A percentile compares a stretch with the other conserved stretches of the same genome.
Evolutionary conservation across 768 basidiomycete genomes (phyloP).

Genomic region (Calvatia gigantea): DNA sequence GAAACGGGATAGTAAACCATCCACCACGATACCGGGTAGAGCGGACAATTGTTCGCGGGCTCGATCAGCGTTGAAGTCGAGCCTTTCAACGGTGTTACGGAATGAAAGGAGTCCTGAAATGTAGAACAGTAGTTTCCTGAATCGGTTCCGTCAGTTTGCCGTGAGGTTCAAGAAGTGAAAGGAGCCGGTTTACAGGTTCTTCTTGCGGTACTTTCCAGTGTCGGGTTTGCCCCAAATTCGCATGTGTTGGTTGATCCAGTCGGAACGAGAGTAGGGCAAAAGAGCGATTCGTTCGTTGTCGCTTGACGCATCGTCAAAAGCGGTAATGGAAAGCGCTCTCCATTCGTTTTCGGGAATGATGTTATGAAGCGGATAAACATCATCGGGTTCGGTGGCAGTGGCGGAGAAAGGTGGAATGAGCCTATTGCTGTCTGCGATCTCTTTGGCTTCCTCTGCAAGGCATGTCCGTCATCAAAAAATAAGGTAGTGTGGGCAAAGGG

Average conservation of each 20-base stretch:
- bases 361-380: constrained; percentile 68
- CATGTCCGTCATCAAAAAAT: neutral
- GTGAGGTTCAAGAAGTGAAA: constrained; percentile 3
- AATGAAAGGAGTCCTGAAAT: constrained; percentile 81
- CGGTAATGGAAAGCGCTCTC: constrained; percentile 57
- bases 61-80: constrained; percentile 44
- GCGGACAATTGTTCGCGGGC: constrained; percentile 53
- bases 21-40: constrained; percentile 63
- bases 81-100: constrained; percentile 37
- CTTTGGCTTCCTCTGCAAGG: constrained; percentile 62
- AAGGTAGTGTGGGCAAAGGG: neutral
- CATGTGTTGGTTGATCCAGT: constrained; percentile 73
- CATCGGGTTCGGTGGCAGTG: constrained; percentile 63
- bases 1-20: constrained; percentile 75
- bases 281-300: constrained; percentile 47
- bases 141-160: neutral
- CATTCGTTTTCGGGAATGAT: constrained; percentile 83
- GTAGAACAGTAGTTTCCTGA: constrained; percentile 74
- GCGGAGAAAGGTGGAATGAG: constrained; percentile 75
- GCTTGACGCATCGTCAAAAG: constrained; percentile 49
- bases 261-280: constrained; percentile 59
- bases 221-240: constrained; percentile 35
- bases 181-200: constrained; percentile 48
- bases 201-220: constrained; percentile 52
- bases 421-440: constrained; percentile 56